These are phyloP conservation scores for Fusarium praegraminearum DNA, from an alignment of 2,329 filamentous ascomycete species.

Conservation along the genomic window DNA sequence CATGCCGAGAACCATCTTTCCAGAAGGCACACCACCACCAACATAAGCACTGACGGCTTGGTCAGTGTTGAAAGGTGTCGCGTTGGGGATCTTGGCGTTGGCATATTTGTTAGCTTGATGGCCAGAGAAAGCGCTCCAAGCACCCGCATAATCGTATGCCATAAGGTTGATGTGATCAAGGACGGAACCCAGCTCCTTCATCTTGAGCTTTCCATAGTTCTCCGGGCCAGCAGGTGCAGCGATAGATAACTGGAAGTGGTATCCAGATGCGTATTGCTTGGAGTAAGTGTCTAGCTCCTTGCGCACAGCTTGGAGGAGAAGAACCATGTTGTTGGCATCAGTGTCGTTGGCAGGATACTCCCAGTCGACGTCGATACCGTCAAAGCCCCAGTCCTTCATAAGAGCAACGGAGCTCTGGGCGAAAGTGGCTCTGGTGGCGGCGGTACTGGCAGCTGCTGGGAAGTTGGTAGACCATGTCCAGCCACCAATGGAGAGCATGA, in stretches of 20 bases:
- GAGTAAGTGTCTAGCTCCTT: constrained; percentile 61
- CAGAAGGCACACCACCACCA: constrained; percentile 66
- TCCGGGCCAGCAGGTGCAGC: constrained; percentile 61
- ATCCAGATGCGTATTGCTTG: constrained; percentile 53
- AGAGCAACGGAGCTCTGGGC: constrained; percentile 75
- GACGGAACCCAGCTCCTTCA: constrained; percentile 59
- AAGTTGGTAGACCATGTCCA: constrained; percentile 86
- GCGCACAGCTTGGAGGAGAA: constrained; percentile 57
- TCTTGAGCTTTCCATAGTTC: constrained; percentile 62
- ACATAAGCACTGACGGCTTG: constrained; percentile 74
- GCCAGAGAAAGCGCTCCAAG: constrained; percentile 71
- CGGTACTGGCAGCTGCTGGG: constrained; percentile 71
- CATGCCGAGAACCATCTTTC: constrained; percentile 81
- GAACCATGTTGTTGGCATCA: constrained; percentile 57
- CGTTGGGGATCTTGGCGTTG: constrained; percentile 62
- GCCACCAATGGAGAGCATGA: constrained; percentile 82
- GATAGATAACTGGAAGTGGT: constrained; percentile 64
- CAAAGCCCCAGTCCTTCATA: constrained; percentile 76
- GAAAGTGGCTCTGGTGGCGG: constrained; percentile 70
- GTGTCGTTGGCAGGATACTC: constrained; percentile 53
- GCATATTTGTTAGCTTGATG: constrained; percentile 79
- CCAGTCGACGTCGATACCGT: constrained; percentile 60
- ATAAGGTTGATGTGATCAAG: constrained; percentile 73
- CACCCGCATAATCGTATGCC: constrained; percentile 80
- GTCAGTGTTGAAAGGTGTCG: constrained; percentile 77